Evolutionary conservation across 2,329 filamentous ascomycete species (phyloP), one percentile per base, ranked within the genome.

Genomic region (Phyllosticta paracitricarpa): DNA sequence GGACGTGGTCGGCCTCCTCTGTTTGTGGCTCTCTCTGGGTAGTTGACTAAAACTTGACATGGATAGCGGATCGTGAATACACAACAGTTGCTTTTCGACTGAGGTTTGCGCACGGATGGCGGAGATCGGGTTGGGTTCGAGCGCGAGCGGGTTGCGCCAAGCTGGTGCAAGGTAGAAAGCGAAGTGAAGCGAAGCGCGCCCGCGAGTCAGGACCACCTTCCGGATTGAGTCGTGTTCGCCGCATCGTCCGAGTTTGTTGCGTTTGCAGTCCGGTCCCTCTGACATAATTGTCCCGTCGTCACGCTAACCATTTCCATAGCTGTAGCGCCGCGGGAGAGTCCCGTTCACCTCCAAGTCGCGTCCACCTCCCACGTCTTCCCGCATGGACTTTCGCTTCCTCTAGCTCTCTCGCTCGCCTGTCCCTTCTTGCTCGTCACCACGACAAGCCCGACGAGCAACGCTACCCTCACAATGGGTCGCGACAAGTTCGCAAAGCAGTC

Each of bases 401-500:
- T 17, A 25, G 35, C 24, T 26, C 51, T 24, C 14, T 51, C 40
- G 57, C 60, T 56, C 62, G 54, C 52, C 56, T 61, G 56, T 54
- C 51, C 5, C 14, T 19, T 24, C 51, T 61, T 54, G 26, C 33
- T 56, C 63, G 35, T 56, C 33, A 60, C 24, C 60, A 58, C 56
- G 63, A 61, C 55, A 52, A 57, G 61, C 56, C 24, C 28, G 3
- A 28, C 55, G 17, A 48, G 35, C 22, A 14, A 14, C 51, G 28
- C 56, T 1, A 54, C 28, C 51, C 7, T 30, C 67, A 71, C 67
- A 65, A 78, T 80, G 77, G 73, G 73, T 65, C 78, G 79, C 69
- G 79, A 82, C 63, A 74, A 71, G 62, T 78, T 74, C 67, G 70
- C 78, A 59, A 72, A 81, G 65, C 84, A 88, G 75, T 89, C 89